phyloP scores from a whole-genome alignment of 148 eudicot genomes.

The Vaccinium vitisidaea region DNA sequence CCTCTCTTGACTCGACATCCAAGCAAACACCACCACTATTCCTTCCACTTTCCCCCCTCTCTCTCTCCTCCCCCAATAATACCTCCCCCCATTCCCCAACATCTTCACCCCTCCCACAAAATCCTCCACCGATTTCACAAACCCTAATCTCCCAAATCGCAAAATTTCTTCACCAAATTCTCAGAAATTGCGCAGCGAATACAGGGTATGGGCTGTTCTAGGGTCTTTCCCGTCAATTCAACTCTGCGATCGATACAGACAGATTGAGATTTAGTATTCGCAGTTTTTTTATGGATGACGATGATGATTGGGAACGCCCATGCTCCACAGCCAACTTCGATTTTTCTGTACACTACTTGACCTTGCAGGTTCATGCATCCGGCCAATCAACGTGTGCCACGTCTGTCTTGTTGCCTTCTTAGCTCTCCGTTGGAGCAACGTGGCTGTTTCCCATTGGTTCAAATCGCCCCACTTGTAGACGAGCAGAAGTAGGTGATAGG shows the following conservation, averaged over 20 bases:
- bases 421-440: not conserved
- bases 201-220: not conserved
- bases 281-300: not conserved
- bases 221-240: not conserved
- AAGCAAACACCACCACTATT: conserved; percentile 75
- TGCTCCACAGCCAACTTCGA: not conserved
- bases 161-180: not conserved
- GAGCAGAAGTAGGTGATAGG: not conserved
- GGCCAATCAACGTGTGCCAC: not conserved
- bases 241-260: not conserved
- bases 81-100: conserved; percentile 94
- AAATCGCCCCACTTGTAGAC: not conserved
- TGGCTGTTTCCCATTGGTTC: not conserved
- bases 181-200: not conserved
- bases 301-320: not conserved
- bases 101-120: conserved; percentile 24
- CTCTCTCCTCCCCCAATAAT: conserved; percentile 80
- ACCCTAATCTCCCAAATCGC: not conserved
- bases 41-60: conserved; percentile 50
- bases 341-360: not conserved
- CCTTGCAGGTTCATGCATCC: not conserved
- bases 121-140: not conserved
- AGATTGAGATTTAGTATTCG: not conserved
- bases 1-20: conserved; percentile 91
- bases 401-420: not conserved